These are phyloP conservation scores for Neostapfia colusana DNA, from an alignment of 176 grass and related monocot species.

Conservation along the genomic window DNA sequence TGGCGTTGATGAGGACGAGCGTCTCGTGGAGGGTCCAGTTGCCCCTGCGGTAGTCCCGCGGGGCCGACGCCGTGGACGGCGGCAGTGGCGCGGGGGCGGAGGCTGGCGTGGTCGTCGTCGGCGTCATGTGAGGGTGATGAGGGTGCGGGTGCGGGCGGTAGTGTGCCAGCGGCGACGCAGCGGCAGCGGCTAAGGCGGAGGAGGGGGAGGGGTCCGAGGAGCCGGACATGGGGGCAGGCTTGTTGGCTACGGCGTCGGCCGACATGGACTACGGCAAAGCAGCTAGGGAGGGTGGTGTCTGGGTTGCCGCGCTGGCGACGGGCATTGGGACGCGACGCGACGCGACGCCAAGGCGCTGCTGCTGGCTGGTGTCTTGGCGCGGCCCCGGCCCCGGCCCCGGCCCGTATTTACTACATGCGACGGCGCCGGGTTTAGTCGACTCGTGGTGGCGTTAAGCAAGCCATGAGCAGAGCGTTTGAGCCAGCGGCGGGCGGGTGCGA, in stretches of 20 bases:
- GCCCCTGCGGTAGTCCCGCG: conserved; percentile 88
- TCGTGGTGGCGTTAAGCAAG: conserved; percentile 22
- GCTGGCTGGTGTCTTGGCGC: neutral
- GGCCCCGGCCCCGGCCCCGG: too few species aligned
- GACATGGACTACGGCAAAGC: conserved; percentile 1
- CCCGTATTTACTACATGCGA: conserved; percentile 45
- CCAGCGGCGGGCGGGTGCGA: too few species aligned
- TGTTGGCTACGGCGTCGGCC: conserved; percentile 18
- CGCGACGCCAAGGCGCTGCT: too few species aligned
- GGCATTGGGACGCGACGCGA: conserved; percentile 8
- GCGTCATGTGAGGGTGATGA: conserved; percentile 38
- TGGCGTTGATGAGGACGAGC: conserved; percentile 90
- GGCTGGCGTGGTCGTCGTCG: conserved; percentile 25
- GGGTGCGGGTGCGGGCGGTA: conserved; percentile 10
- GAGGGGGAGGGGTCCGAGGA: conserved; percentile 53
- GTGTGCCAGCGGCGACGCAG: neutral
- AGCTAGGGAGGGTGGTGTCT: neutral
- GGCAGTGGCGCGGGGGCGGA: too few species aligned
- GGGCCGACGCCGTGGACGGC: neutral
- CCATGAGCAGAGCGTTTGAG: conserved; percentile 7
- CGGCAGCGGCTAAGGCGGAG: neutral
- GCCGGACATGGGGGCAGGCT: conserved; percentile 37
- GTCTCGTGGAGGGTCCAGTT: conserved; percentile 99
- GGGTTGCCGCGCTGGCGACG: neutral
- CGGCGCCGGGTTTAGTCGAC: conserved; percentile 22